A percentile compares a stretch with the other conserved stretches of the same genome.
These are phyloP conservation scores for Ascomycota sp. DNA, from an alignment of 2,329 filamentous ascomycete species.

Conservation along the genomic window DNA sequence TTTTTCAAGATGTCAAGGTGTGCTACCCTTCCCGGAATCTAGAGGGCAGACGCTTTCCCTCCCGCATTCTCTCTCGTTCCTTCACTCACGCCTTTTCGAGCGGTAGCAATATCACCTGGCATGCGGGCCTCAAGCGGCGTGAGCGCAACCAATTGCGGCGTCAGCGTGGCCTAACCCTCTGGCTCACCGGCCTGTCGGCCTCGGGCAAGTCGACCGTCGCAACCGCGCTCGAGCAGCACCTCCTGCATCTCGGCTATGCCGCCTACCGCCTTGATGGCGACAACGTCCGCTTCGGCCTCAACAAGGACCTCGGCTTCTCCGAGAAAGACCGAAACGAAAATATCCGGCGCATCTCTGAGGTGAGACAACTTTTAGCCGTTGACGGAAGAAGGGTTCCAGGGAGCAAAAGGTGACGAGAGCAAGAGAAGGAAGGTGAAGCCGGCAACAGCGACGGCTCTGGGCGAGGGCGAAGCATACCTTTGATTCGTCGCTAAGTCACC, in stretches of 20 bases:
- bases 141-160: slow-evolving; percentile 58
- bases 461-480: too few relatives aligned
- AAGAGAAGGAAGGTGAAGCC: neutral
- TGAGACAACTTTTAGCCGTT: slow-evolving; percentile 7
- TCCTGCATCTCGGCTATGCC: slow-evolving; percentile 63
- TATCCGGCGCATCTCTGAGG: slow-evolving; percentile 85
- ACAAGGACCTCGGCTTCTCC: slow-evolving; percentile 91
- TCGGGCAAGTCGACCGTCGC: slow-evolving; percentile 96
- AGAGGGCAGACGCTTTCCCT: too few relatives aligned
- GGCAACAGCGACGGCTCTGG: neutral
- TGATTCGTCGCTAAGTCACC: too few relatives aligned
- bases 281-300: slow-evolving; percentile 94
- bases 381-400: neutral
- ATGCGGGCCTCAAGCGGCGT: slow-evolving; percentile 56
- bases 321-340: slow-evolving; percentile 93
- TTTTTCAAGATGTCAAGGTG: too few relatives aligned
- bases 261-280: slow-evolving; percentile 94
- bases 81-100: too few relatives aligned
- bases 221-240: slow-evolving; percentile 88
- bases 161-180: slow-evolving; percentile 85
- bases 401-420: neutral
- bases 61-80: too few relatives aligned
- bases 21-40: too few relatives aligned
- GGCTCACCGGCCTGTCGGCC: slow-evolving; percentile 91
- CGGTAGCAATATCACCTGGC: slow-evolving; percentile 74